Conservation (phyloP, 2,329 filamentous ascomycete genomes). For the Pseudofabraea citricarpa region DNA sequence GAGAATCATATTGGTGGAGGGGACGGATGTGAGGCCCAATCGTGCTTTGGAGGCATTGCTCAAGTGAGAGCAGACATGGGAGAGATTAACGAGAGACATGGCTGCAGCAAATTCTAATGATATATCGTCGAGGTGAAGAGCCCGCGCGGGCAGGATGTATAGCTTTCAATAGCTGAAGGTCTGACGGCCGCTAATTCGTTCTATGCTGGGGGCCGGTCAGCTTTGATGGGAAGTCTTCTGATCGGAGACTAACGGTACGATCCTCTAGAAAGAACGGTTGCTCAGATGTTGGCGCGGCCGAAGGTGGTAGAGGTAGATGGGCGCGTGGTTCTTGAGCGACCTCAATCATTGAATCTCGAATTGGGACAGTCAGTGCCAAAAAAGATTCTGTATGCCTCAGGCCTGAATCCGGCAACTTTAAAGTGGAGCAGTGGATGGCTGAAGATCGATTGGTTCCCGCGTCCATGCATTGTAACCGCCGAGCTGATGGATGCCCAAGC, state of each 20-base stretch:
- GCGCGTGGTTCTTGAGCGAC: neutral
- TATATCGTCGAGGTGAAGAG: conserved; percentile 6
- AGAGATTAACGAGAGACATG: conserved; percentile 70
- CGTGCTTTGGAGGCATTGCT: conserved; percentile 69
- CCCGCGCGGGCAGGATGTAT: conserved; percentile 19
- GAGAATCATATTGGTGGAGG: conserved; percentile 62
- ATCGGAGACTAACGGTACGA: too few species aligned
- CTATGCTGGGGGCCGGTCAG: too few species aligned
- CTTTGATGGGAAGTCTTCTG: too few species aligned
- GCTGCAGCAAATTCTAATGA: neutral
- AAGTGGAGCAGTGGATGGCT: neutral
- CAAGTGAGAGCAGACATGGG: conserved; percentile 67
- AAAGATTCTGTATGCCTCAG: too few species aligned
- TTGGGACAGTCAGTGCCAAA: too few species aligned
- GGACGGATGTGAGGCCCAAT: conserved; percentile 64
- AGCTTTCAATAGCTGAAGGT: neutral
- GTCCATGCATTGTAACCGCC: conserved; percentile 3
- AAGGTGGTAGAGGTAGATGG: neutral
- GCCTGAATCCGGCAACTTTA: neutral
- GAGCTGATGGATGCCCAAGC: conserved; percentile 2
- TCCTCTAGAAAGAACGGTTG: neutral
- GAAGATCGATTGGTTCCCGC: conserved; percentile 1
- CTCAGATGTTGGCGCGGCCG: neutral
- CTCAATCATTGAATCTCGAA: neutral
- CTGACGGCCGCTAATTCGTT: neutral